Evolutionary conservation across 768 basidiomycete species (phyloP).

Genomic region (Psilocybe azurescens): DNA sequence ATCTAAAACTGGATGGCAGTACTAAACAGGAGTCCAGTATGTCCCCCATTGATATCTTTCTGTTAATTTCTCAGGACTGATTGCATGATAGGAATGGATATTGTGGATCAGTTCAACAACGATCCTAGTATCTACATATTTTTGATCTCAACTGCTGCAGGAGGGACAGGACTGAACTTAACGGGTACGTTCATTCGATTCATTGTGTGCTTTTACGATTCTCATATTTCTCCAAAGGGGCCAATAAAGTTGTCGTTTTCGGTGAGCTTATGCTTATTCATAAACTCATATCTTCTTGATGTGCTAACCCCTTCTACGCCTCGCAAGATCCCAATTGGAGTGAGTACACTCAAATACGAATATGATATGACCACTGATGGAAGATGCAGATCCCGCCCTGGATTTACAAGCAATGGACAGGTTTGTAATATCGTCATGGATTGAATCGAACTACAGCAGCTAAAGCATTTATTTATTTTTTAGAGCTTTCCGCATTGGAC

Average conservation of each 20-base stretch:
- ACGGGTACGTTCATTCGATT: constrained; percentile 44
- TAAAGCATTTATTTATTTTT: background rate
- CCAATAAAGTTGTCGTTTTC: constrained; percentile 95
- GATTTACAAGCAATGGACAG: constrained; percentile 93
- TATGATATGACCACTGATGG: background rate
- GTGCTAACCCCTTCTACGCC: constrained; percentile 16
- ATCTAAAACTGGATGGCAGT: constrained; percentile 81
- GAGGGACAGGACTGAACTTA: constrained; percentile 89
- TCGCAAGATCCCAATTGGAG: constrained; percentile 93
- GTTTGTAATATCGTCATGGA: constrained; percentile 23
- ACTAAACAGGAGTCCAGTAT: constrained; percentile 69
- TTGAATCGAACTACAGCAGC: background rate
- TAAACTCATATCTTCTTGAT: background rate
- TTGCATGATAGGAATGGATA: constrained; percentile 67
- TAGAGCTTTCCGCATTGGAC: constrained; percentile 84
- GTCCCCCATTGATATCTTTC: constrained; percentile 26
- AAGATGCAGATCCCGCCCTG: constrained; percentile 81
- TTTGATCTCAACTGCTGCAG: constrained; percentile 89
- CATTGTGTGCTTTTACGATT: background rate
- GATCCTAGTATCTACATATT: constrained; percentile 80
- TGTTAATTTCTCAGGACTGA: background rate
- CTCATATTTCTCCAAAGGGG: constrained; percentile 44
- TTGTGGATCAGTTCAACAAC: constrained; percentile 84
- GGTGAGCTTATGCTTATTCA: constrained; percentile 45
- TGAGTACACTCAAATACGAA: constrained; percentile 41